Evolutionary conservation across 352 stramenopile genomes (phyloP).

Genomic region (Hyaloperonospora arabidopsidis): DNA sequence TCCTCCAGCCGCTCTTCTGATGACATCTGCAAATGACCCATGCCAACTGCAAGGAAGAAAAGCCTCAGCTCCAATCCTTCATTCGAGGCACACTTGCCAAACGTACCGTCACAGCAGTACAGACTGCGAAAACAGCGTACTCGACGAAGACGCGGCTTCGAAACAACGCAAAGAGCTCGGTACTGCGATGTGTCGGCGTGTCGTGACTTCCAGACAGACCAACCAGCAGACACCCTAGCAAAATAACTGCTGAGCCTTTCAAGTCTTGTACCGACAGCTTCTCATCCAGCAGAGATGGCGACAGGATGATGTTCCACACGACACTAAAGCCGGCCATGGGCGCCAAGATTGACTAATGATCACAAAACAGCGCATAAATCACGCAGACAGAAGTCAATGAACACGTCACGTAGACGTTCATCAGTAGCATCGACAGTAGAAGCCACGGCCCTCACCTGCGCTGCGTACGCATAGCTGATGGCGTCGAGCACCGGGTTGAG

Average conservation of each 20-base stretch:
- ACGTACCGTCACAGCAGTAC: conserved; percentile 36
- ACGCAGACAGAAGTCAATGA: conserved; percentile 20
- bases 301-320: conserved; percentile 83
- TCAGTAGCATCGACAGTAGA: neutral
- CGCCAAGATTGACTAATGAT: conserved; percentile 64
- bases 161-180: conserved; percentile 76
- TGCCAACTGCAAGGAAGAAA: conserved; percentile 36
- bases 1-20: conserved; percentile 57
- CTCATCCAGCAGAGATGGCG: conserved; percentile 75
- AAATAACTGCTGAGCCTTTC: conserved; percentile 63
- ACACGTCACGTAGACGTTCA: conserved; percentile 9
- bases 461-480: conserved; percentile 80
- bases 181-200: conserved; percentile 65
- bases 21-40: conserved; percentile 65
- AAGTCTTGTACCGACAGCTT: conserved; percentile 68
- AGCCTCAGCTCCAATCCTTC: too few relatives aligned
- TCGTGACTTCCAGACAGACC: conserved; percentile 74
- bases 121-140: conserved; percentile 46
- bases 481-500: conserved; percentile 82
- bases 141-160: conserved; percentile 60
- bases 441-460: conserved; percentile 42
- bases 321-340: conserved; percentile 84
- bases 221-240: conserved; percentile 68
- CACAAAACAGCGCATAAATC: too few relatives aligned
- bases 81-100: too few relatives aligned